These are phyloP conservation scores for Pleurostoma richardsiae DNA, from an alignment of 2,329 filamentous ascomycete species.

Conservation along the genomic window DNA sequence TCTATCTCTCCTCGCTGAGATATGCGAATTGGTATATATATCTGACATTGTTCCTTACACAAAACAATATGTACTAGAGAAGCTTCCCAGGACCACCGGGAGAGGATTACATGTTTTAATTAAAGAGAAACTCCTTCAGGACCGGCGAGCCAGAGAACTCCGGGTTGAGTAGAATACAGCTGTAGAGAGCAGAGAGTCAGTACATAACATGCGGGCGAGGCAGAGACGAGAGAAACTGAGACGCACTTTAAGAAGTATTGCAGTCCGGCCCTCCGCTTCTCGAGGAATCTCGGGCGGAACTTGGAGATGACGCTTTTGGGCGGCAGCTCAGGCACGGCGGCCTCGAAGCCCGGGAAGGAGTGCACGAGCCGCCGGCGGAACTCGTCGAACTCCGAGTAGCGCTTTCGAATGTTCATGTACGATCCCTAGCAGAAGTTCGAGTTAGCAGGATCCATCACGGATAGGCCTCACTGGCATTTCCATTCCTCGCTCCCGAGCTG, in stretches of 20 bases:
- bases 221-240: background rate
- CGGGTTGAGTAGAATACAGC: slow-evolving; percentile 86
- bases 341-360: slow-evolving; percentile 79
- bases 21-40: no score
- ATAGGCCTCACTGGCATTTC: no score
- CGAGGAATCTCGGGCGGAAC: slow-evolving; percentile 80
- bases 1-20: no score
- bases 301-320: slow-evolving; percentile 87
- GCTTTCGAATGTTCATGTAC: slow-evolving; percentile 58
- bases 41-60: no score
- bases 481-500: no score
- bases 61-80: no score
- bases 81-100: no score
- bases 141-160: slow-evolving; percentile 91
- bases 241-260: slow-evolving; percentile 91
- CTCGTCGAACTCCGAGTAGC: slow-evolving; percentile 92
- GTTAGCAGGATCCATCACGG: no score
- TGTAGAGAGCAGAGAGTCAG: slow-evolving; percentile 28
- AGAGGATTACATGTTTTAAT: slow-evolving; percentile 23
- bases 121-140: slow-evolving; percentile 85
- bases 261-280: slow-evolving; percentile 74
- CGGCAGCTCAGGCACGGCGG: slow-evolving; percentile 82
- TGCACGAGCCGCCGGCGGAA: slow-evolving; percentile 67
- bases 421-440: slow-evolving; percentile 38
- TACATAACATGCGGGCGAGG: background rate